These are phyloP conservation scores for Aspergillus bertholletiae DNA, from an alignment of 495 filamentous ascomycete genomes.

Conservation along the genomic window DNA sequence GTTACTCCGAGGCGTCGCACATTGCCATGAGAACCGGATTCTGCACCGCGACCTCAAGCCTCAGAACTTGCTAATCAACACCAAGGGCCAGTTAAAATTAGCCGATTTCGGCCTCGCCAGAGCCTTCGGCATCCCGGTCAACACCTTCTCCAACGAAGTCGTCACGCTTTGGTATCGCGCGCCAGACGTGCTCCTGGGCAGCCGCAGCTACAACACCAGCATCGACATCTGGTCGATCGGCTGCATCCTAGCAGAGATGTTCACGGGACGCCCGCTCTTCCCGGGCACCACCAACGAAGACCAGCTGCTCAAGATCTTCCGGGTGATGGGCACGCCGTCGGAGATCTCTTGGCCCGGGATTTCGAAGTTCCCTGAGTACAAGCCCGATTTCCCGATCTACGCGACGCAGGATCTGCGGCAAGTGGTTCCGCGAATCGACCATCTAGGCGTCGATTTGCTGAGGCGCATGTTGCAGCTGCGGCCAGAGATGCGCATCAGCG, in stretches of 20 bases:
- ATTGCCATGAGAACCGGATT: slow-evolving; percentile 93
- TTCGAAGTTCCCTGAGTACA: slow-evolving; percentile 86
- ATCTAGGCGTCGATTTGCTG: slow-evolving; percentile 76
- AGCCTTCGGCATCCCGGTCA: slow-evolving; percentile 93
- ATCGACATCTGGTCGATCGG: slow-evolving; percentile 99
- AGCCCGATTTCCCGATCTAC: slow-evolving; percentile 84
- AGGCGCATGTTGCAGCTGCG: slow-evolving; percentile 84
- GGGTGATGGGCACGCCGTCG: slow-evolving; percentile 91
- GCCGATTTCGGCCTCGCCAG: slow-evolving; percentile 89
- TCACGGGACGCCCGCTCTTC: slow-evolving; percentile 86
- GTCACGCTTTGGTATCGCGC: slow-evolving; percentile 96
- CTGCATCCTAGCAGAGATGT: slow-evolving; percentile 99
- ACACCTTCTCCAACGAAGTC: slow-evolving; percentile 96
- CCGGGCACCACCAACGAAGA: slow-evolving; percentile 95
- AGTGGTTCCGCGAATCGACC: slow-evolving; percentile 86
- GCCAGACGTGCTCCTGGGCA: slow-evolving; percentile 87
- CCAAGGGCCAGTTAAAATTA: slow-evolving; percentile 82
- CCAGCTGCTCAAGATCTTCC: slow-evolving; percentile 90
- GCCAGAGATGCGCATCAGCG: slow-evolving; percentile 85
- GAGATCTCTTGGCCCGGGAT: slow-evolving; percentile 91
- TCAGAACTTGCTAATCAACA: slow-evolving; percentile 91
- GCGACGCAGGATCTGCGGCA: slow-evolving; percentile 81
- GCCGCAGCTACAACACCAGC: slow-evolving; percentile 89
- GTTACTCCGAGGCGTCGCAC: slow-evolving; percentile 85
- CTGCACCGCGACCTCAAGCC: slow-evolving; percentile 92